phyloP scores from a whole-genome alignment of 2,329 filamentous ascomycete genomes.

The Cladosporium velox region DNA sequence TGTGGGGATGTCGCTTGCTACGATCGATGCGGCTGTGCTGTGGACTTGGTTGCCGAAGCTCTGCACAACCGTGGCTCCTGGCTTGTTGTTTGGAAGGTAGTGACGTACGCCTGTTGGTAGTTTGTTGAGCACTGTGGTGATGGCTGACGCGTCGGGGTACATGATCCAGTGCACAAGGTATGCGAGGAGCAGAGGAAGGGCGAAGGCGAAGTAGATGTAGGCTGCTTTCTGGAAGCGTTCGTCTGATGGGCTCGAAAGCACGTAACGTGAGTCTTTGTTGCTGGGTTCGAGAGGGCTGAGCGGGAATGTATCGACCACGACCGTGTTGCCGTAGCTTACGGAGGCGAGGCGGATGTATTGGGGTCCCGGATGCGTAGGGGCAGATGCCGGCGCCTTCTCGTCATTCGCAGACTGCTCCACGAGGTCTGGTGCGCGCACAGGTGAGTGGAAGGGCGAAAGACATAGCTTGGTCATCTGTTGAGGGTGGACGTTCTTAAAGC shows the following conservation, averaged over 20 bases:
- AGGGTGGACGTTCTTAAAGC: conserved; percentile 57
- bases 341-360: conserved; percentile 76
- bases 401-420: conserved; percentile 30
- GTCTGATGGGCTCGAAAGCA: conserved; percentile 62
- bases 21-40: conserved; percentile 28
- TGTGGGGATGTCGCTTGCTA: conserved; percentile 14
- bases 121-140: conserved; percentile 51
- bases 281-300: conserved; percentile 55
- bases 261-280: conserved; percentile 62
- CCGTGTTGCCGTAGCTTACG: conserved; percentile 76
- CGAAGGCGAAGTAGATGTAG: conserved; percentile 59
- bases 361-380: conserved; percentile 40
- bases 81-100: conserved; percentile 29
- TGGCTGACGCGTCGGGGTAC: conserved; percentile 30
- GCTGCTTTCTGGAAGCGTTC: conserved; percentile 55
- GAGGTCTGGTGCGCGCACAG: conserved; percentile 32
- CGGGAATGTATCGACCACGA: conserved; percentile 77
- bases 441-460: conserved; percentile 50
- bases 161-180: conserved; percentile 67
- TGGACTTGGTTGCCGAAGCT: conserved; percentile 33
- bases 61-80: conserved; percentile 23
- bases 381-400: conserved; percentile 24
- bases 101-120: conserved; percentile 55
- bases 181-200: conserved; percentile 64
- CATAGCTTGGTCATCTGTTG: conserved; percentile 60